phyloP scores from a whole-genome alignment of 495 filamentous ascomycete species.

The Clavariopsis aquatica region DNA sequence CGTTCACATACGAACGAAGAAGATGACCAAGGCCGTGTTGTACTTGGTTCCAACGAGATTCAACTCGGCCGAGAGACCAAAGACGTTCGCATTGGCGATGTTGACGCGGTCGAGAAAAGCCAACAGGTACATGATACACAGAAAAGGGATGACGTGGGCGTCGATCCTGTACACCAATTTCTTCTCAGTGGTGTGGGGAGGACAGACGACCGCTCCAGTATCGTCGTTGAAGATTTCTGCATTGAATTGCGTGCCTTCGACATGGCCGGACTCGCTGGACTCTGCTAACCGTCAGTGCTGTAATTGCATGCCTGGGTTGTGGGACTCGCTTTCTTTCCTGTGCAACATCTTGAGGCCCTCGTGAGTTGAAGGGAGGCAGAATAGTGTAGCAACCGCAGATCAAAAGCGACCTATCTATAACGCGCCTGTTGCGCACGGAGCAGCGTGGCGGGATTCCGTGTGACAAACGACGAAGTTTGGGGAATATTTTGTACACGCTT shows the following conservation, averaged over 20 bases:
- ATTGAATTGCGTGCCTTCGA: conserved; percentile 10
- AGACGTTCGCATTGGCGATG: conserved; percentile 55
- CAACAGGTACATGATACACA: conserved; percentile 80
- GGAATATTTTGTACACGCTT: background rate
- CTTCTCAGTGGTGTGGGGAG: conserved; percentile 69
- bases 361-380: background rate
- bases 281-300: background rate
- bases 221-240: conserved; percentile 1
- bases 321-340: conserved; percentile 25
- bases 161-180: conserved; percentile 77
- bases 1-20: conserved; percentile 67
- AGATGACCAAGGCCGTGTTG: conserved; percentile 80
- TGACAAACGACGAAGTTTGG: background rate
- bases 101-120: conserved; percentile 69
- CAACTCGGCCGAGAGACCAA: conserved; percentile 66
- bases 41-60: conserved; percentile 62
- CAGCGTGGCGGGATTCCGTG: background rate
- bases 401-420: too few species aligned
- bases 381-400: background rate
- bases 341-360: conserved; percentile 6
- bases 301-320: background rate
- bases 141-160: conserved; percentile 73
- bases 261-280: conserved; percentile 9
- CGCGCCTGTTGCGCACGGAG: background rate
- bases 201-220: conserved; percentile 45